phyloP scores from a whole-genome alignment of 169 alveolate species.

The Plasmodium adleri region DNA sequence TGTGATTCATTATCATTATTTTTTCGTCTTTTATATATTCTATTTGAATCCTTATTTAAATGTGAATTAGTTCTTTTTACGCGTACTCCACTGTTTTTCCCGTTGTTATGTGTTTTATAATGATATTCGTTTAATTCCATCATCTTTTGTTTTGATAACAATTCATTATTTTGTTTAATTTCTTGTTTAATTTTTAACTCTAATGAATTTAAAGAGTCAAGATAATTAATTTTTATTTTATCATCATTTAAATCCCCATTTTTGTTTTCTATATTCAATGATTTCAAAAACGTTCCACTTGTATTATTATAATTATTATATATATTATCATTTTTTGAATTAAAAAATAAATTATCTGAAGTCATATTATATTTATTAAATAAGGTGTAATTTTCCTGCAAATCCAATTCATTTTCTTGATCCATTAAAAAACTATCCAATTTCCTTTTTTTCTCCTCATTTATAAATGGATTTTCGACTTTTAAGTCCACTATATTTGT shows the following conservation, averaged over 20 bases:
- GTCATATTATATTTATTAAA: constrained; percentile 29
- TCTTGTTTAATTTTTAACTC: constrained; percentile 64
- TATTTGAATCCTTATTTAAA: background rate
- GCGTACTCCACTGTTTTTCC: background rate
- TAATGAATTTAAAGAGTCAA: constrained; percentile 39
- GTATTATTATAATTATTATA: constrained; percentile 3
- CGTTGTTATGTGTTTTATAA: background rate
- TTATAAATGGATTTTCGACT: background rate
- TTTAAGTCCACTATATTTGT: constrained; percentile 15
- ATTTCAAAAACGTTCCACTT: constrained; percentile 9
- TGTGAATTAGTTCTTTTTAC: background rate
- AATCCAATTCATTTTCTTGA: constrained; percentile 65
- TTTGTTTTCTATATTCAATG: constrained; percentile 3
- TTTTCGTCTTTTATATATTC: constrained; percentile 12
- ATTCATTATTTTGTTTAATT: constrained; percentile 50
- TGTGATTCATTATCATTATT: constrained; percentile 11
- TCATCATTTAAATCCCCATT: constrained; percentile 11
- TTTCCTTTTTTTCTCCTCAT: constrained; percentile 54
- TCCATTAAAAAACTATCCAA: constrained; percentile 29
- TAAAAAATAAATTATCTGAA: constrained; percentile 30
- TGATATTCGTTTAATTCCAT: background rate
- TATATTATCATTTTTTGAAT: background rate
- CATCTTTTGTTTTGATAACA: constrained; percentile 11
- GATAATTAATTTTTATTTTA: constrained; percentile 1
- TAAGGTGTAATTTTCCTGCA: constrained; percentile 40